Base-by-base conservation (phyloP, 2,329 filamentous ascomycete species). In the Byssothecium circinans region DNA sequence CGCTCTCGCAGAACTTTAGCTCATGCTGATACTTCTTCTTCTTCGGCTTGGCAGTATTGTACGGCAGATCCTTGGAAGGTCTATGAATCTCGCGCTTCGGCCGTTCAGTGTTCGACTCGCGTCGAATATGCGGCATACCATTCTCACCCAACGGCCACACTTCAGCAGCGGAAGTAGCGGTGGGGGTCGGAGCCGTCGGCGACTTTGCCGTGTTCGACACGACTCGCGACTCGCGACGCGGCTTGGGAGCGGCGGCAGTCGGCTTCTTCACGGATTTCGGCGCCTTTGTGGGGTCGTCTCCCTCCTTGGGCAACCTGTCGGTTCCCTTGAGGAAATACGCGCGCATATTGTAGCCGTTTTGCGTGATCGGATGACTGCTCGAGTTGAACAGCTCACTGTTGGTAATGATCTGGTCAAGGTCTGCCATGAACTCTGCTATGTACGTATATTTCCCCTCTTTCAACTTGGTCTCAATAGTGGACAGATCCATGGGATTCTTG, bases 41-140 rank as follows among this genome's bases (percentile, higher is more conserved):
- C 76, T 95, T 95, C 10, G 90, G 89, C 66, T 91, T 89, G 54
- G 87, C 85, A 15, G 81, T 81, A 15, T 86, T 82, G 67, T 96
- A 97, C 7, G 91, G 87, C n/a, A 96, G 80, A 65, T 97, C 94
- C 57, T 92, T 91, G 52, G 86, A 84, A 0, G 94, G 91, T 8
- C 91, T 88, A 61, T 96, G 90, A 45, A 97, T 96, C 12, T 92
- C 90, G 44, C 94, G 87, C 78, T 96, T 96, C 10, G 92, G 91
- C 42, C 94, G 84, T 47, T 86, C 87, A 57, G 91, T 89, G 5
- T 84, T 86, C 1, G 89, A 95, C 61, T 95, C 90, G 17, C 92
- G 87, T 44, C 94, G 87, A 54, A 94, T 94, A 32, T 90, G 79
- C 8, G 90, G 90, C 32, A 89, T 80, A 1, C 89, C 89, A 58